Percentiles rank a stretch among this genome's conserved stretches.
These are phyloP conservation scores for Dactylonectria estremocensis DNA, from an alignment of 2,329 filamentous ascomycete genomes.

Conservation along the genomic window DNA sequence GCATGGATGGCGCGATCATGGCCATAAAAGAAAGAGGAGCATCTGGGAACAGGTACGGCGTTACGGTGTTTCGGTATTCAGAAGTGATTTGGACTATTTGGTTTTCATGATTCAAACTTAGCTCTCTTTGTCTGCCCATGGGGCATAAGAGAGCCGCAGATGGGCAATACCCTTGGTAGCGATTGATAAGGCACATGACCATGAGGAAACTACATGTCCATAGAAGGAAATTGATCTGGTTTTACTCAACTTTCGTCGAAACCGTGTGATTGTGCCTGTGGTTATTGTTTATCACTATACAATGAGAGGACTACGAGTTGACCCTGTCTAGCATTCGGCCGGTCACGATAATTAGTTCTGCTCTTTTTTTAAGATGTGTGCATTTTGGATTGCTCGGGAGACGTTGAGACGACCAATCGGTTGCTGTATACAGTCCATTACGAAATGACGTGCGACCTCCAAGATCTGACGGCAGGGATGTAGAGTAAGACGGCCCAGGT, in stretches of 20 bases:
- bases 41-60: constrained; percentile 40
- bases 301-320: neutral
- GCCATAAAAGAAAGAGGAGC: constrained; percentile 31
- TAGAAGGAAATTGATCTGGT: constrained; percentile 9
- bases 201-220: neutral
- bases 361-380: neutral
- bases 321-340: neutral
- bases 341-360: neutral
- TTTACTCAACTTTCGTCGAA: neutral
- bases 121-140: constrained; percentile 1
- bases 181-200: constrained; percentile 9
- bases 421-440: neutral
- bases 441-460: neutral
- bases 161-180: constrained; percentile 17
- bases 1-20: constrained; percentile 29
- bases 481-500: neutral
- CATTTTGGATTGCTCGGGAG: neutral
- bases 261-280: neutral
- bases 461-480: neutral
- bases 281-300: neutral
- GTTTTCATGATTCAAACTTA: constrained; percentile 13
- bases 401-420: neutral
- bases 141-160: constrained; percentile 7
- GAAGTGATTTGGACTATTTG: constrained; percentile 8
- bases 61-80: constrained; percentile 19